A percentile compares a stretch with the other conserved stretches of the same genome.
These are phyloP conservation scores for Trichophyton equinum DNA, from an alignment of 2,329 filamentous ascomycete genomes.

Conservation along the genomic window DNA sequence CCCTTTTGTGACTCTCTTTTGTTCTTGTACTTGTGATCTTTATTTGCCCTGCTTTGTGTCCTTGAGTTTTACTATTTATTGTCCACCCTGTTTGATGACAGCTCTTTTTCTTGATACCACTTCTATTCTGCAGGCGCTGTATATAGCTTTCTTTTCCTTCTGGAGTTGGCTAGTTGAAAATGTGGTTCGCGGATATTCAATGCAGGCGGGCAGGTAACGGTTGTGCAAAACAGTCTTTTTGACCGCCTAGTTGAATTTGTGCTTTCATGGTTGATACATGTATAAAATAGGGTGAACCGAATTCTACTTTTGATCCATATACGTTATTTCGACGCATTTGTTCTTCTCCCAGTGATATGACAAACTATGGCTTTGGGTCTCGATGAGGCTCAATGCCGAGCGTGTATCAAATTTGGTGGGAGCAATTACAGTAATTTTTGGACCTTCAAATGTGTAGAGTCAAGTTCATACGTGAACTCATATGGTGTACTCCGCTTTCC, in stretches of 20 bases:
- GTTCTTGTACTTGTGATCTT: background rate
- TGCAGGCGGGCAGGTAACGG: background rate
- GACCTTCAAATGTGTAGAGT: too few species aligned
- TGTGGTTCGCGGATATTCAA: background rate
- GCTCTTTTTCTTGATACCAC: background rate
- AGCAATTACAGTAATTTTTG: background rate
- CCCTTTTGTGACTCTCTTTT: constrained; percentile 2
- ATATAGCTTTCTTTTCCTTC: background rate
- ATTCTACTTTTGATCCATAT: background rate
- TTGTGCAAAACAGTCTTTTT: background rate
- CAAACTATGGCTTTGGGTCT: too few species aligned
- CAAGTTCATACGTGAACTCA: too few species aligned
- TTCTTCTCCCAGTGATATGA: background rate
- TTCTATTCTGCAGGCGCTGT: constrained; percentile 6
- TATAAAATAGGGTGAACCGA: background rate
- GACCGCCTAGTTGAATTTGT: background rate
- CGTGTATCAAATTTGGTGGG: too few species aligned
- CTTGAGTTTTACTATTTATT: background rate
- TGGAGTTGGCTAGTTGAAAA: background rate
- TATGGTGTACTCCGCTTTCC: too few species aligned
- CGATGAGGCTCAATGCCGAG: background rate
- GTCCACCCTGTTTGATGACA: background rate
- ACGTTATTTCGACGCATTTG: background rate
- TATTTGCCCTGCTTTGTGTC: background rate
- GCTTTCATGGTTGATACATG: background rate